Conservation (phyloP, 169 alveolate species). For the Plasmodium coatneyi region DNA sequence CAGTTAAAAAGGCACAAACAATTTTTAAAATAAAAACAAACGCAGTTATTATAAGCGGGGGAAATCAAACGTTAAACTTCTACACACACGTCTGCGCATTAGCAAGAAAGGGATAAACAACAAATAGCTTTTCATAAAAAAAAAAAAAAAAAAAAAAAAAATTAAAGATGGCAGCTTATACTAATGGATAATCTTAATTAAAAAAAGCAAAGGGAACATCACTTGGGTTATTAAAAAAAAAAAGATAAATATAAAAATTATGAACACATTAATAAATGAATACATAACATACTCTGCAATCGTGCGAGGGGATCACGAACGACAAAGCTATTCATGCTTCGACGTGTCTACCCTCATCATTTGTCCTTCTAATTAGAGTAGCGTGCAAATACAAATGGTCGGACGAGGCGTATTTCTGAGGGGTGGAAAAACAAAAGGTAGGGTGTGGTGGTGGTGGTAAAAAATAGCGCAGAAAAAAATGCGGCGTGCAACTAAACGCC, state of each 20-base stretch:
- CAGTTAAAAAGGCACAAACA: conserved; percentile 2
- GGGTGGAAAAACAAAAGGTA: background rate
- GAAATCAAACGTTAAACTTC: background rate
- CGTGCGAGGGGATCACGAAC: background rate
- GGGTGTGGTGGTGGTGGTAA: background rate
- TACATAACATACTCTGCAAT: background rate
- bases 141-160: background rate
- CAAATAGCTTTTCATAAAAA: background rate
- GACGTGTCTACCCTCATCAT: background rate
- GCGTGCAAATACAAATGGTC: conserved; percentile 73
- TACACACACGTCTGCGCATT: background rate
- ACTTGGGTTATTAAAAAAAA: background rate
- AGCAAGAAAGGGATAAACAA: background rate
- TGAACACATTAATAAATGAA: background rate
- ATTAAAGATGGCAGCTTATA: background rate
- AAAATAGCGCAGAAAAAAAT: background rate
- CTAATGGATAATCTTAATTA: background rate
- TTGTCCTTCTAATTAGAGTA: conserved; percentile 42
- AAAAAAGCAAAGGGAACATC: background rate
- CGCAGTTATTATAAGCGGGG: background rate
- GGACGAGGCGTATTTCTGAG: conserved; percentile 52
- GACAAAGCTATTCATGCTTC: background rate
- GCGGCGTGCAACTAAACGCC: background rate
- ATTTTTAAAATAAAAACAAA: conserved; percentile 7
- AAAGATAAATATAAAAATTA: background rate